Evolutionary conservation across 345 rosid species (phyloP).

Genomic region (Excoecaria cochinchinensis): DNA sequence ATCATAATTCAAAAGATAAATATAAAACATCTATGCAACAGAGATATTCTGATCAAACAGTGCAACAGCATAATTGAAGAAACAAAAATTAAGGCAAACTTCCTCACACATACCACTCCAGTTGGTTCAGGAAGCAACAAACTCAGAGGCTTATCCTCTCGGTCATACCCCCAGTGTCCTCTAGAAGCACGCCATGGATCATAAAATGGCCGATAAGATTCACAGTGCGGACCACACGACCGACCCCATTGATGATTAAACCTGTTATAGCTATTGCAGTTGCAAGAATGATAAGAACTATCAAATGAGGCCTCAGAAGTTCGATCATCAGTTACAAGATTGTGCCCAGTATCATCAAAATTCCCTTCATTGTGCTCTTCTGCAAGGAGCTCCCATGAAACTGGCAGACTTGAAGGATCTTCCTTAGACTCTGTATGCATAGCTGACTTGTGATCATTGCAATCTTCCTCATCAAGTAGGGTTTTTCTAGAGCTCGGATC

Average conservation of each 20-base stretch:
- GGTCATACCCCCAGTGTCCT: background rate
- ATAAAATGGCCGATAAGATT: background rate
- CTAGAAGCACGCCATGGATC: background rate
- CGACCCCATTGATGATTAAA: background rate
- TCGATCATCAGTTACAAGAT: too few relatives aligned
- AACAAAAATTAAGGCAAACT: background rate
- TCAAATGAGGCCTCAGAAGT: too few relatives aligned
- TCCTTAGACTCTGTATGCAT: background rate
- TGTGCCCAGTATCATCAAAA: too few relatives aligned
- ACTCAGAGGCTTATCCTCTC: constrained; percentile 1
- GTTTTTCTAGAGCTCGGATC: background rate
- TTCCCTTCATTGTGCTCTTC: too few relatives aligned
- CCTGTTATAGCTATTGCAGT: background rate
- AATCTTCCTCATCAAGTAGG: background rate
- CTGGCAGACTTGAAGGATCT: background rate
- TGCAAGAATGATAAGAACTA: background rate
- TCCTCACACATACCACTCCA: constrained; percentile 23
- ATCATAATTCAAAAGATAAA: background rate
- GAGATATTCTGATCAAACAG: background rate
- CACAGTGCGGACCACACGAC: background rate
- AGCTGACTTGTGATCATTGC: background rate
- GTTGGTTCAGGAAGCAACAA: constrained; percentile 9
- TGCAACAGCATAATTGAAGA: background rate
- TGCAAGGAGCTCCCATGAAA: background rate
- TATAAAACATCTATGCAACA: background rate